Conservation (phyloP, 805 yeast genomes). For the Huiozyma naganishii region DNA sequence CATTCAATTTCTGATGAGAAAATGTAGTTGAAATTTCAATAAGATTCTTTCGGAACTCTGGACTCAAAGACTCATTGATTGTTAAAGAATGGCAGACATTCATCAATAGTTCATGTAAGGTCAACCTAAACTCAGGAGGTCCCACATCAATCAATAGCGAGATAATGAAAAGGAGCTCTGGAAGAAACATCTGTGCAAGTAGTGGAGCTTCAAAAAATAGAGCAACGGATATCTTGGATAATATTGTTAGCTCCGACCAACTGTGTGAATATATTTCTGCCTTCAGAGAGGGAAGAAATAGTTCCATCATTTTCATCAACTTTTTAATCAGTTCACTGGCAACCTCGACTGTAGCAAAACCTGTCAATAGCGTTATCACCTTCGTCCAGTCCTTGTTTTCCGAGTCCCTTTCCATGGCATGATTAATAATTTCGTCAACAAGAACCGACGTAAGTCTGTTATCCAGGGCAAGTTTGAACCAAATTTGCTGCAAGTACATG, state of each 20-base stretch:
- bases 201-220: slow-evolving; percentile 57
- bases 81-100: slow-evolving; percentile 60
- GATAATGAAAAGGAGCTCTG: slow-evolving; percentile 58
- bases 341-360: slow-evolving; percentile 55
- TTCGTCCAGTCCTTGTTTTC: slow-evolving; percentile 57
- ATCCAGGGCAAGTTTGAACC: slow-evolving; percentile 58
- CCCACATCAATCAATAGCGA: slow-evolving; percentile 43
- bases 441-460: slow-evolving; percentile 43
- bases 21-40: slow-evolving; percentile 32
- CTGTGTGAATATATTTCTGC: slow-evolving; percentile 35
- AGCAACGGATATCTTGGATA: slow-evolving; percentile 49
- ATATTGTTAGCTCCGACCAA: slow-evolving; percentile 59
- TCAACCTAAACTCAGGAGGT: slow-evolving; percentile 42
- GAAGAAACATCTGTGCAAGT: slow-evolving; percentile 49
- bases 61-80: slow-evolving; percentile 40
- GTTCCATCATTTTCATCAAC: slow-evolving; percentile 41
- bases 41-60: slow-evolving; percentile 31
- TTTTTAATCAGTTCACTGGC: slow-evolving; percentile 52
- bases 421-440: slow-evolving; percentile 60
- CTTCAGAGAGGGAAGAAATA: slow-evolving; percentile 32
- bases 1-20: slow-evolving; percentile 48
- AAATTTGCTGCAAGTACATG: slow-evolving; percentile 46
- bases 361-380: slow-evolving; percentile 46
- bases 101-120: slow-evolving; percentile 48
- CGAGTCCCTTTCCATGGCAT: slow-evolving; percentile 61